phyloP scores from a whole-genome alignment of 768 basidiomycete genomes.

The Xanthoconium purpureum region DNA sequence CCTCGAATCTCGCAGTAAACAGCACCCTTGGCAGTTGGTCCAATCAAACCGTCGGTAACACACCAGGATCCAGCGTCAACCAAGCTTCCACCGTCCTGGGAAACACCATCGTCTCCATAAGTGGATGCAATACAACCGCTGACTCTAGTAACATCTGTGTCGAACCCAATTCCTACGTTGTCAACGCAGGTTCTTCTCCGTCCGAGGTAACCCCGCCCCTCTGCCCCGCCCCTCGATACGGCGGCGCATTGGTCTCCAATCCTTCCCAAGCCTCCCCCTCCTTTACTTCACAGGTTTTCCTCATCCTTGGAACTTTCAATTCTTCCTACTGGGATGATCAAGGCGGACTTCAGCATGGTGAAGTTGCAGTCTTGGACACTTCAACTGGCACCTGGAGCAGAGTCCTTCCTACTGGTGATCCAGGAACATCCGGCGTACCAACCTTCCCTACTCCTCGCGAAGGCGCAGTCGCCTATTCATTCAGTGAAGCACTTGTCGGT shows the following conservation, averaged over 20 bases:
- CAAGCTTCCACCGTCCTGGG: constrained; percentile 59
- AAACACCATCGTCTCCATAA: constrained; percentile 50
- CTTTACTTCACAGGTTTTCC: constrained; percentile 63
- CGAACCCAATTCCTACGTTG: constrained; percentile 54
- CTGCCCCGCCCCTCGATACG: constrained; percentile 67
- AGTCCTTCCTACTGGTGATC: constrained; percentile 74
- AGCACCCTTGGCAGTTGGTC: constrained; percentile 59
- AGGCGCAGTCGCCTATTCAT: constrained; percentile 67
- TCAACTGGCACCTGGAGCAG: constrained; percentile 67
- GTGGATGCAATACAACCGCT: constrained; percentile 56
- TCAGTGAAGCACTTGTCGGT: constrained; percentile 54
- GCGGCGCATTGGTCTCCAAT: constrained; percentile 61
- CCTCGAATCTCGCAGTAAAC: constrained; percentile 57
- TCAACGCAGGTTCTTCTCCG: constrained; percentile 29
- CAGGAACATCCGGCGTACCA: constrained; percentile 40
- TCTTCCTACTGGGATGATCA: constrained; percentile 64
- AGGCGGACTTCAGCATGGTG: constrained; percentile 58
- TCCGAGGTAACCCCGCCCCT: constrained; percentile 39
- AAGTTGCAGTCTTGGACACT: constrained; percentile 68
- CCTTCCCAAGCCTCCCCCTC: constrained; percentile 40
- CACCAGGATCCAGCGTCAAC: constrained; percentile 35
- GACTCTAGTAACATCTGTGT: constrained; percentile 49
- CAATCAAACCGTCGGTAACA: constrained; percentile 37
- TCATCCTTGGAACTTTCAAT: constrained; percentile 68
- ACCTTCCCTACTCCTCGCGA: constrained; percentile 65